phyloP scores from a whole-genome alignment of 2,329 filamentous ascomycete species.

The Venturia oleaginea region DNA sequence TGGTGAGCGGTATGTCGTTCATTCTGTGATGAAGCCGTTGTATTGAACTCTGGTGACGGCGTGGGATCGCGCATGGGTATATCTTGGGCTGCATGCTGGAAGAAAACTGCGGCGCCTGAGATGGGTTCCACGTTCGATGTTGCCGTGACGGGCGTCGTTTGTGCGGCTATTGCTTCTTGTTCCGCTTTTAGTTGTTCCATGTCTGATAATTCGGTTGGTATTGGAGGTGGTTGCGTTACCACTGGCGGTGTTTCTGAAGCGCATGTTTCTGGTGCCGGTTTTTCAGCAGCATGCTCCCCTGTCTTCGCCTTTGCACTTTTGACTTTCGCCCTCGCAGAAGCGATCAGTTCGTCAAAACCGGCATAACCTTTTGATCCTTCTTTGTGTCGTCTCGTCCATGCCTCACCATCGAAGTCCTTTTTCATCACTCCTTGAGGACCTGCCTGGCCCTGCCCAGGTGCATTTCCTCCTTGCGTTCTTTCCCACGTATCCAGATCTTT shows the following conservation, averaged over 20 bases:
- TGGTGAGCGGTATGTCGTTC: neutral
- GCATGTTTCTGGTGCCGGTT: conserved; percentile 2
- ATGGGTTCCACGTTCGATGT: neutral
- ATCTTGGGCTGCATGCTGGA: conserved; percentile 15
- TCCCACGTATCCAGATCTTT: conserved; percentile 83
- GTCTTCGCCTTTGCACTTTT: conserved; percentile 26
- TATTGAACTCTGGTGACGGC: neutral
- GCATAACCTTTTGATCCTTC: conserved; percentile 19
- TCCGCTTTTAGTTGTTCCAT: neutral
- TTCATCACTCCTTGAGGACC: conserved; percentile 52
- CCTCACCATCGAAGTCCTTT: conserved; percentile 77
- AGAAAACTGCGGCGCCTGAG: neutral
- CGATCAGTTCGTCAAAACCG: conserved; percentile 74
- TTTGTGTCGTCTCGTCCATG: conserved; percentile 66
- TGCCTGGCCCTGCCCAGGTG: conserved; percentile 30
- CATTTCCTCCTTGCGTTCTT: conserved; percentile 61
- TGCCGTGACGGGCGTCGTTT: neutral
- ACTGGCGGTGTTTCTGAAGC: neutral
- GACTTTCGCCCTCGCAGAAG: conserved; percentile 56
- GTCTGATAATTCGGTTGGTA: neutral
- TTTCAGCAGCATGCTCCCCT: conserved; percentile 12
- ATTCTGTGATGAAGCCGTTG: neutral
- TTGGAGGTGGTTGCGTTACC: neutral
- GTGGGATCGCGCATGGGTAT: neutral
- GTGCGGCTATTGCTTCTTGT: conserved; percentile 2